A percentile compares a stretch with the other conserved stretches of the same genome.
Evolutionary conservation across 495 filamentous ascomycete genomes (phyloP).

Genomic region (Penicillium ucsense): DNA sequence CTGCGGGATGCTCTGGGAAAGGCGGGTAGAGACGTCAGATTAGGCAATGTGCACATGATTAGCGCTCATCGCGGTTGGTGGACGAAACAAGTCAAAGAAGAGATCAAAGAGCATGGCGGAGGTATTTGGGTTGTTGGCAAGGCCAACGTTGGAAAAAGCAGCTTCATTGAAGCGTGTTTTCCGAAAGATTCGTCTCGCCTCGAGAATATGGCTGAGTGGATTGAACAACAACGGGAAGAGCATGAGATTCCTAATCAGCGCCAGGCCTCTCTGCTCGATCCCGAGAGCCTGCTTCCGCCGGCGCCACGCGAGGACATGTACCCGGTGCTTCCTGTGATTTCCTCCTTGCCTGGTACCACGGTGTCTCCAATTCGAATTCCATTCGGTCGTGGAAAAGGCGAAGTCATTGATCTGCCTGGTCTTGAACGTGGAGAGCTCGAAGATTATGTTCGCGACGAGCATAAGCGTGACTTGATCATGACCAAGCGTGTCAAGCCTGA

Average conservation of each 20-base stretch:
- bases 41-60: conserved; percentile 78
- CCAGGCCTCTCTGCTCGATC: conserved; percentile 10
- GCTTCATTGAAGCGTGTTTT: conserved; percentile 74
- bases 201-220: conserved; percentile 27
- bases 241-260: conserved; percentile 7
- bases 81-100: conserved; percentile 76
- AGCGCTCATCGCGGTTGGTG: conserved; percentile 80
- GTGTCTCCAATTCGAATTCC: conserved; percentile 86
- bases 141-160: conserved; percentile 93
- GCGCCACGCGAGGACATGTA: conserved; percentile 59
- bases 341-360: conserved; percentile 82
- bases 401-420: conserved; percentile 91
- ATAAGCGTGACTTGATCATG: conserved; percentile 66
- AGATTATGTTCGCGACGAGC: conserved; percentile 51
- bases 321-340: conserved; percentile 74
- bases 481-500: conserved; percentile 54
- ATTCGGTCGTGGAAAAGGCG: conserved; percentile 74
- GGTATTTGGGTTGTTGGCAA: conserved; percentile 98
- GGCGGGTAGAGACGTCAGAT: conserved; percentile 48
- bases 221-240: conserved; percentile 19
- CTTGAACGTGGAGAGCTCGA: conserved; percentile 64
- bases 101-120: conserved; percentile 68
- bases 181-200: conserved; percentile 62
- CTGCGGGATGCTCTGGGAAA: conserved; percentile 63
- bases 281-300: conserved; percentile 57